phyloP scores from a whole-genome alignment of 2,329 filamentous ascomycete species.

The Pleoardoris graminearum region DNA sequence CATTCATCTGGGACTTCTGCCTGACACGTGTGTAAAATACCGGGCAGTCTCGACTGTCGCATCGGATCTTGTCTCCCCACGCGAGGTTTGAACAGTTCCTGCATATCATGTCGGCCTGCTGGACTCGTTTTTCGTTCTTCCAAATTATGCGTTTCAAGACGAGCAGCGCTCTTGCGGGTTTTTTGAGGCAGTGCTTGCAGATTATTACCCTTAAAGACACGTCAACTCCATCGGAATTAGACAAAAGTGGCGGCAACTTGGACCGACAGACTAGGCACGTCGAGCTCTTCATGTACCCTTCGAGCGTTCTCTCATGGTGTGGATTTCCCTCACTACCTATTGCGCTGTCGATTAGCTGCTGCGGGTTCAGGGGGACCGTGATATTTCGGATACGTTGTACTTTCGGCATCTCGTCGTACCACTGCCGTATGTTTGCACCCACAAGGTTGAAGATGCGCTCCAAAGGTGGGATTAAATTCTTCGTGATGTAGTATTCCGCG shows the following conservation, averaged over 20 bases:
- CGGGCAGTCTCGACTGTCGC: slow-evolving; percentile 89
- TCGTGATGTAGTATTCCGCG: slow-evolving; percentile 94
- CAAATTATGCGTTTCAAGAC: slow-evolving; percentile 65
- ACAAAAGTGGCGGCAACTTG: slow-evolving; percentile 53
- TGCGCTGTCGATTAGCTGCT: slow-evolving; percentile 17
- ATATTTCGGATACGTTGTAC: slow-evolving; percentile 73
- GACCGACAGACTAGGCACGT: slow-evolving; percentile 76
- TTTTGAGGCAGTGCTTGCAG: slow-evolving; percentile 61
- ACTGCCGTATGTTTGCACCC: slow-evolving; percentile 83
- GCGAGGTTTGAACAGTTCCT: slow-evolving; percentile 76
- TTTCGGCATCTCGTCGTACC: slow-evolving; percentile 98
- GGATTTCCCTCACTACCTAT: slow-evolving; percentile 29
- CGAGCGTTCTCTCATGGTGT: slow-evolving; percentile 71
- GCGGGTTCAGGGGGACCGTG: slow-evolving; percentile 32
- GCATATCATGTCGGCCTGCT: slow-evolving; percentile 72
- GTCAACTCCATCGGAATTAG: slow-evolving; percentile 17
- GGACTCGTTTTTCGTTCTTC: slow-evolving; percentile 64
- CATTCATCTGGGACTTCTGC: slow-evolving; percentile 48
- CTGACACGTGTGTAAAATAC: slow-evolving; percentile 82
- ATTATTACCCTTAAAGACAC: slow-evolving; percentile 49
- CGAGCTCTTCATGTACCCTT: slow-evolving; percentile 85
- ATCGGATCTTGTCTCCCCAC: slow-evolving; percentile 76
- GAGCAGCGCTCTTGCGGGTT: slow-evolving; percentile 64
- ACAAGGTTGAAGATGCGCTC: slow-evolving; percentile 97
- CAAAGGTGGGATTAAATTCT: slow-evolving; percentile 91